Percentiles rank a stretch among this genome's conserved stretches.
phyloP scores from a whole-genome alignment of 2,329 filamentous ascomycete species.

The Annulohypoxylon truncatum region DNA sequence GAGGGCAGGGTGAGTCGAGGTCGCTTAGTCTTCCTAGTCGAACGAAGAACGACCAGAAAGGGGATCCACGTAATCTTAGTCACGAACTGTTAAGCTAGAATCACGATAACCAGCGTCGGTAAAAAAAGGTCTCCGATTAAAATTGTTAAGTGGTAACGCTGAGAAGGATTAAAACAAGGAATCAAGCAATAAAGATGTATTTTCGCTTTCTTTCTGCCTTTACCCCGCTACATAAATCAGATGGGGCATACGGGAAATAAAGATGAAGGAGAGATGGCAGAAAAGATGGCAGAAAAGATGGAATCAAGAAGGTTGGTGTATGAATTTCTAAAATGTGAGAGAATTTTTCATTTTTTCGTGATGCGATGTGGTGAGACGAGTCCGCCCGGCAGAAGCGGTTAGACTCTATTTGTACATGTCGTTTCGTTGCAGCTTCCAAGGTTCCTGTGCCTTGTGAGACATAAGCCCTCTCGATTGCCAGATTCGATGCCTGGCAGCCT shows the following conservation, averaged over 20 bases:
- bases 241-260: background rate
- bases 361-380: conserved; percentile 37
- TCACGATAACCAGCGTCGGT: background rate
- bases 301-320: background rate
- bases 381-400: conserved; percentile 25
- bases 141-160: background rate
- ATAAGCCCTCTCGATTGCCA: conserved; percentile 8
- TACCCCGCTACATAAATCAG: background rate
- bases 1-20: conserved; percentile 4
- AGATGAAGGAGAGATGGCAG: background rate
- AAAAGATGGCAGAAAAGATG: background rate
- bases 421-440: background rate
- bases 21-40: background rate
- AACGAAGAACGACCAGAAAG: background rate
- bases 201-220: background rate
- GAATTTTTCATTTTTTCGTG: conserved; percentile 28
- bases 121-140: background rate
- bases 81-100: background rate
- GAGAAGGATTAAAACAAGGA: background rate
- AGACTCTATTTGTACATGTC: conserved; percentile 15
- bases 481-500: background rate
- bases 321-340: conserved; percentile 1
- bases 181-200: background rate
- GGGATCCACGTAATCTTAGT: conserved; percentile 7
- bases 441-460: conserved; percentile 8